A percentile compares a stretch with the other conserved stretches of the same genome.
These are phyloP conservation scores for Taphrina confusa DNA, from an alignment of 1,139 yeast genomes.

Conservation along the genomic window DNA sequence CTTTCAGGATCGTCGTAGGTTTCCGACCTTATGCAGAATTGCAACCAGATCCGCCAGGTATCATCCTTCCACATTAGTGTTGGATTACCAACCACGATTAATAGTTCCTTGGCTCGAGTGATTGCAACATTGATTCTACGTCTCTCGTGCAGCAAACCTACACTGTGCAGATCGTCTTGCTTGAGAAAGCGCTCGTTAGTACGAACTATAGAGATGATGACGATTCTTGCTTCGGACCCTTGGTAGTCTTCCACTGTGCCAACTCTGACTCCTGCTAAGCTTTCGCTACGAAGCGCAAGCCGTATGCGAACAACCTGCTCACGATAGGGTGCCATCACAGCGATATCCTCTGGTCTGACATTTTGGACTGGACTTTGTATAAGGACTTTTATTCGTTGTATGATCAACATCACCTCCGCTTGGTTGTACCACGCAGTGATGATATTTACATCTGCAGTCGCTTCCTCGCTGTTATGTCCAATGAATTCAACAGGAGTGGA, in stretches of 20 bases:
- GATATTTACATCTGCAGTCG: constrained; percentile 38
- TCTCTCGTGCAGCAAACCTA: constrained; percentile 39
- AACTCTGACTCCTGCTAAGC: constrained; percentile 39
- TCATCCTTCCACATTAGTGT: constrained; percentile 7
- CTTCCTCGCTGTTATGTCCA: constrained; percentile 37
- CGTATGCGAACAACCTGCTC: constrained; percentile 40
- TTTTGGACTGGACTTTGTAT: not conserved
- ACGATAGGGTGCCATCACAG: constrained; percentile 40
- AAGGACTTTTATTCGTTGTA: constrained; percentile 19
- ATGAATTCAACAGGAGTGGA: constrained; percentile 38
- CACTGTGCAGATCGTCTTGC: constrained; percentile 35
- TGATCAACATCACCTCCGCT: constrained; percentile 35
- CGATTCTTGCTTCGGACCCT: constrained; percentile 40
- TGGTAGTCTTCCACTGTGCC: constrained; percentile 41
- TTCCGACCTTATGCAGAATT: constrained; percentile 9
- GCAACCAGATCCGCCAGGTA: constrained; percentile 18
- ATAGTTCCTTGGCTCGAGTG: constrained; percentile 81
- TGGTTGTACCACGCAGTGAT: constrained; percentile 38
- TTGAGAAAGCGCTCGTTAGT: constrained; percentile 38
- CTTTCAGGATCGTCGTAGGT: not conserved
- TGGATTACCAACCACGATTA: constrained; percentile 67
- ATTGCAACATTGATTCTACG: constrained; percentile 74
- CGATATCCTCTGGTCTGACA: constrained; percentile 38
- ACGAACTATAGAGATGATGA: constrained; percentile 40
- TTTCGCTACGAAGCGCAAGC: constrained; percentile 27